Evolutionary conservation across 2,329 filamentous ascomycete genomes (phyloP), one percentile per base, ranked within the genome.

Genomic region (Fusarium agapanthi): DNA sequence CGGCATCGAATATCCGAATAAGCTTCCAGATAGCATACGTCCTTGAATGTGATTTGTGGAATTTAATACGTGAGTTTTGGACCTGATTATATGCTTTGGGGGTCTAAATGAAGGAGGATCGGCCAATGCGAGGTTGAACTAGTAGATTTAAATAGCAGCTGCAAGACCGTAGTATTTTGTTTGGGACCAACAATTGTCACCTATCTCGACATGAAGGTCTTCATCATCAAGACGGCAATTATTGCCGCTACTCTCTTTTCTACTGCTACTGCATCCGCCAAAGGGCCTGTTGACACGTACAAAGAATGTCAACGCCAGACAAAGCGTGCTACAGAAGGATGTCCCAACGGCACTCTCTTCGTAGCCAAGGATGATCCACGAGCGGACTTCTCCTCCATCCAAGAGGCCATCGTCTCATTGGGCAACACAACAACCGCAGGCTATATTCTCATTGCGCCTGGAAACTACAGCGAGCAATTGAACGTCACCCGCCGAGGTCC

Each of bases 401-500:
- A 84, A 67, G 76, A 79, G 34, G 84, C 84, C 14, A 84, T 86
- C 35, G 72, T 79, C 28, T 84, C 82, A 3, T 65, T 84, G 1
- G 79, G 81, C 0, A 80, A 84, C 40, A 77, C 74, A 22, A 76
- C 72, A 14, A 50, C 34, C 1, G 40, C 72, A 13, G 67, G 68
- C 1, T 64, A 74, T 24, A 91, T 92, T 72, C 84, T 92, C 18
- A 86, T 92, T 50, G 85, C 87, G 0, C 84, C 89, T 0, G 90
- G 90, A 1, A 85, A 84, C 66, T 92, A 92, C 75, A 87, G 82
- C 3, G 90, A 92, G 75, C 89, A 91, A 79, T 80, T 92, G 67
- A 92, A 92, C 71, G 84, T 92, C 66, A 92, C 90, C 8, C 88
- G 90, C 2, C 79, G 82, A 4, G 89, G 87, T 0, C 89, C 90